Conservation (phyloP, 805 yeast genomes). For the Metschnikowia cubensis region DNA sequence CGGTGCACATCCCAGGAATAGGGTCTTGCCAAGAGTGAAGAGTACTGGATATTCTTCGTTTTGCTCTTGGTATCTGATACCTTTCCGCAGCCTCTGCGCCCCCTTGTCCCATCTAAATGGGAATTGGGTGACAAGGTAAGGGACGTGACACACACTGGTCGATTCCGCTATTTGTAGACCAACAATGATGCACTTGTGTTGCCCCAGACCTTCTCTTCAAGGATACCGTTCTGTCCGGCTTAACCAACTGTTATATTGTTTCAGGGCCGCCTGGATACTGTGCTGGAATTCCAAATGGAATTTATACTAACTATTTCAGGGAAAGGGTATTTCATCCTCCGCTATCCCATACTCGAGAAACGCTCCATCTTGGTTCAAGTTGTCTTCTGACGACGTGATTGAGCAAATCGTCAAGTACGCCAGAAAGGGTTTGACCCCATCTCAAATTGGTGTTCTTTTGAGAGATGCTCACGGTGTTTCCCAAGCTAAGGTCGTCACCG, state of each 20-base stretch:
- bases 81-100: not conserved
- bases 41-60: constrained; percentile 12
- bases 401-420: constrained; percentile 99
- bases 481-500: constrained; percentile 95
- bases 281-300: not conserved
- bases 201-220: not conserved
- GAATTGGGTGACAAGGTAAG: not conserved
- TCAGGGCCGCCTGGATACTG: constrained; percentile 4
- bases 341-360: constrained; percentile 99
- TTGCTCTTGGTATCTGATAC: constrained; percentile 26
- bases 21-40: constrained; percentile 31
- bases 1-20: constrained; percentile 21
- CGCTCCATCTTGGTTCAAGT: constrained; percentile 99
- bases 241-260: not conserved
- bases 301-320: constrained; percentile 46
- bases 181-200: constrained; percentile 1
- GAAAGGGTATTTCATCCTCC: constrained; percentile 99
- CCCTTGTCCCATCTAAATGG: not conserved
- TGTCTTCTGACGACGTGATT: constrained; percentile 89
- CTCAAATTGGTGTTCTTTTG: constrained; percentile 98
- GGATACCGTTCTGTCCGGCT: no score
- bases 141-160: constrained; percentile 34
- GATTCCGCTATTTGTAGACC: constrained; percentile 46
- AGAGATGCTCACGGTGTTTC: constrained; percentile 99
- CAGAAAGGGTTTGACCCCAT: constrained; percentile 99